Percentiles rank a stretch among this genome's conserved stretches.
phyloP scores from a whole-genome alignment of 1,284 basidiomycete species.

The Cryptococcus sp. region DNA sequence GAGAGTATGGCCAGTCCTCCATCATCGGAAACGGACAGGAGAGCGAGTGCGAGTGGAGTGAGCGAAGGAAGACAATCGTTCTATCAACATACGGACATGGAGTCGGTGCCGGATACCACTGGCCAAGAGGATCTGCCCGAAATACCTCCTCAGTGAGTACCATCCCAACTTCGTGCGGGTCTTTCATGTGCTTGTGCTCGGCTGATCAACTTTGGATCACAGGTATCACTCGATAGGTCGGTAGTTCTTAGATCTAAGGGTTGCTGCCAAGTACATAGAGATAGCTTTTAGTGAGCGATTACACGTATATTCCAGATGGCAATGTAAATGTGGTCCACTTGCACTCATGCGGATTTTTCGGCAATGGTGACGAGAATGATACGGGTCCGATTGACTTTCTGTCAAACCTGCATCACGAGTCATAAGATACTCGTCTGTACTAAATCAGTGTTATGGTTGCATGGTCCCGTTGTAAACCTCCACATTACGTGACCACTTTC shows the following conservation, averaged over 20 bases:
- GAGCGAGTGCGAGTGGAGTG: slow-evolving; percentile 27
- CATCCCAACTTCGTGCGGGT: too few relatives aligned
- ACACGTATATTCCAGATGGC: too few relatives aligned
- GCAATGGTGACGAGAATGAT: too few relatives aligned
- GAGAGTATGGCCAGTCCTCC: slow-evolving; percentile 10
- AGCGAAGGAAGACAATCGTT: slow-evolving; percentile 24
- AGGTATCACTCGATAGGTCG: slow-evolving; percentile 5
- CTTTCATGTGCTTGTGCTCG: background rate
- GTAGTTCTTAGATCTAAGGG: background rate
- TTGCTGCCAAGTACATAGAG: too few relatives aligned
- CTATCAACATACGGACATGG: slow-evolving; percentile 45
- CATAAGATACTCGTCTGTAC: too few relatives aligned
- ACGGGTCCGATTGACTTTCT: too few relatives aligned
- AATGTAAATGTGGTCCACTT: too few relatives aligned
- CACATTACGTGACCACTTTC: background rate
- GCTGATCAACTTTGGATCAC: background rate
- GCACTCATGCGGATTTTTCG: too few relatives aligned
- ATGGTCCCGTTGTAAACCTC: background rate
- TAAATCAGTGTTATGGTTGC: too few relatives aligned
- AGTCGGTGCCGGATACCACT: slow-evolving; percentile 21
- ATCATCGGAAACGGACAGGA: slow-evolving; percentile 9
- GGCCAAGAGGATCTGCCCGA: slow-evolving; percentile 26
- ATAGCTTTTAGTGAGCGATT: too few relatives aligned
- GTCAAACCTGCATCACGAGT: too few relatives aligned
- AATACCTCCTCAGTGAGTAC: slow-evolving; percentile 47